These are phyloP conservation scores for Dionaea muscipula DNA, from an alignment of 179 eudicot genomes.

Conservation along the genomic window DNA sequence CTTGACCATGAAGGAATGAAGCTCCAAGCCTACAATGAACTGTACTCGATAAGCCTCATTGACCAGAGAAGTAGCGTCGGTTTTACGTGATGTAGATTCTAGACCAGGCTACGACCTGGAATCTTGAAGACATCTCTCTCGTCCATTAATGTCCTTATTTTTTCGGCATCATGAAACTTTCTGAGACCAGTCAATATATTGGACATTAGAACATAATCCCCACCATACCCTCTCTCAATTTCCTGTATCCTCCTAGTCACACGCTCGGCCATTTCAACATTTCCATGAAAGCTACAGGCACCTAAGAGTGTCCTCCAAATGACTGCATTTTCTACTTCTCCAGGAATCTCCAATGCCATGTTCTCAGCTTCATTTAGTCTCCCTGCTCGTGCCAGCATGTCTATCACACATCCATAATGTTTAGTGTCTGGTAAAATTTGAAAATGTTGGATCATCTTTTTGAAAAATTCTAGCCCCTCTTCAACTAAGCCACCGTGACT, in stretches of 20 bases:
- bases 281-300: constrained; percentile 51
- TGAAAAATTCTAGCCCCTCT: constrained; percentile 43
- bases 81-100: neutral
- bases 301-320: constrained; percentile 72
- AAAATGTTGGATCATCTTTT: constrained; percentile 27
- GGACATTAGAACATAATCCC: constrained; percentile 58
- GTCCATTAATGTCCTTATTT: constrained; percentile 32
- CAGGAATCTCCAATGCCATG: constrained; percentile 30
- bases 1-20: constrained; percentile 37
- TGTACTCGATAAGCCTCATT: neutral
- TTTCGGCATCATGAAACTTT: constrained; percentile 43
- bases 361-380: constrained; percentile 53
- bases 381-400: constrained; percentile 62
- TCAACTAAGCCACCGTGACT: constrained; percentile 57
- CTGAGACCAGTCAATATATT: constrained; percentile 38
- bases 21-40: constrained; percentile 18
- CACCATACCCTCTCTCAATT: constrained; percentile 49
- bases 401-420: constrained; percentile 53
- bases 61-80: too few relatives aligned
- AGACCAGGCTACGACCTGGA: constrained; percentile 28
- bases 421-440: constrained; percentile 30
- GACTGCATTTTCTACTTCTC: constrained; percentile 26
- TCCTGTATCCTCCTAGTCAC: constrained; percentile 33
- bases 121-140: constrained; percentile 24
- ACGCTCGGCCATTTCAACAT: constrained; percentile 37